A percentile compares a stretch with the other conserved stretches of the same genome.
phyloP scores from a whole-genome alignment of 345 rosid species.

The Physaria fendleri region DNA sequence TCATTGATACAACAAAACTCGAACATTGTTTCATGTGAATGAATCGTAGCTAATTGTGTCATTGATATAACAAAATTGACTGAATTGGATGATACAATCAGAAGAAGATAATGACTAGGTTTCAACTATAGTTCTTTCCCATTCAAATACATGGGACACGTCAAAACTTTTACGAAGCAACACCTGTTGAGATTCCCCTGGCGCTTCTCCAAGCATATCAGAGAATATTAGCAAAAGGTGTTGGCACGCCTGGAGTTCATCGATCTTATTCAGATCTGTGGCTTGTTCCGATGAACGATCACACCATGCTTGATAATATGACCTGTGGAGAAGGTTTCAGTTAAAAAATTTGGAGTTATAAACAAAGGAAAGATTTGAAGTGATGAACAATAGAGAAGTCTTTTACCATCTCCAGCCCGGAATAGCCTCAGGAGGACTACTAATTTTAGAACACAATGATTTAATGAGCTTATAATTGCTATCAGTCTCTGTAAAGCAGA shows the following conservation, averaged over 20 bases:
- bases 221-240: slow-evolving; percentile 40
- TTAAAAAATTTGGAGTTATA: background rate
- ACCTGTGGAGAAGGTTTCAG: slow-evolving; percentile 40
- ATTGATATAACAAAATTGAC: slow-evolving; percentile 13
- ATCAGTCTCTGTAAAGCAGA: slow-evolving; percentile 22
- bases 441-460: slow-evolving; percentile 42
- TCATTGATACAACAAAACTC: background rate
- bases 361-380: background rate
- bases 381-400: background rate
- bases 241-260: slow-evolving; percentile 61
- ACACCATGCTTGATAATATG: slow-evolving; percentile 63
- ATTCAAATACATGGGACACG: slow-evolving; percentile 37
- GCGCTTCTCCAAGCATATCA: slow-evolving; percentile 37
- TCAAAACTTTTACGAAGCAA: slow-evolving; percentile 33
- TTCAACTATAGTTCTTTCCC: slow-evolving; percentile 51
- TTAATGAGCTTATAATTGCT: slow-evolving; percentile 18
- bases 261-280: slow-evolving; percentile 41
- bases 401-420: slow-evolving; percentile 87
- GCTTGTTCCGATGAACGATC: slow-evolving; percentile 36
- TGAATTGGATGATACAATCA: background rate
- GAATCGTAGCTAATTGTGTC: slow-evolving; percentile 2
- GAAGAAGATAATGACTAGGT: slow-evolving; percentile 8
- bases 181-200: slow-evolving; percentile 26
- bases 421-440: slow-evolving; percentile 60
- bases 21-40: background rate